Evolutionary conservation across 331 rosid genomes (phyloP), one percentile per base, ranked within the genome.

Genomic region (Malus hybrid): DNA sequence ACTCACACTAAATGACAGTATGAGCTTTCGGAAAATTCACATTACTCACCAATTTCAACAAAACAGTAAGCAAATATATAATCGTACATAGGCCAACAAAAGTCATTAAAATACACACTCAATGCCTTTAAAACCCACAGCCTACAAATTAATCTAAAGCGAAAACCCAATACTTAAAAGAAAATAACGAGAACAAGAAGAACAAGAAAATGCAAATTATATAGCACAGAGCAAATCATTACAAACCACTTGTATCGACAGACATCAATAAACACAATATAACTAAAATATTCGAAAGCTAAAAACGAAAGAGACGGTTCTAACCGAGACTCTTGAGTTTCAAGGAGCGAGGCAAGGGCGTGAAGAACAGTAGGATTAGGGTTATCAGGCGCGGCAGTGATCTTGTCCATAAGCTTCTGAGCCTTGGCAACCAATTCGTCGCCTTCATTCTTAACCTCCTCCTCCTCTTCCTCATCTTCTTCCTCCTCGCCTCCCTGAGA

Each of bases 301-400:
- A 28, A 28, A 28, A 28, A 28, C 3, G 29, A 28, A 28, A 28
- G 29, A 28, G 19, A 16, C 3, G 18, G 50, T 50, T 39, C 66
- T 58, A 73, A 95, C 99, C 88, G 85, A 0, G 86, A 80, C 78
- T 95, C 99, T 60, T 92, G 93, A 0, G 85, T 83, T 85, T 95
- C 97, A 13, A 95, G 89, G 63, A 95, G 84, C 7, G 99, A 84
- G 0, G 97, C 96, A 29, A 95, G 90, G 20, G 99, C 93, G 32
- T 95, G 99, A 5, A 95, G 92, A 14, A 83, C 88, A 34, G 81
- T 67, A 30, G 93, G 83, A 50, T 81, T 90, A 81, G 99, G 98
- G 86, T 90, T 92, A 53, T 92, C 96, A 53, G 93, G 87, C 36
- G 96, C 66, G 2, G 91, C 74, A 68, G 90, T 92, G 67, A 89